phyloP scores from a whole-genome alignment of 2,329 filamentous ascomycete genomes.

The Conoideocrella luteorostrata region DNA sequence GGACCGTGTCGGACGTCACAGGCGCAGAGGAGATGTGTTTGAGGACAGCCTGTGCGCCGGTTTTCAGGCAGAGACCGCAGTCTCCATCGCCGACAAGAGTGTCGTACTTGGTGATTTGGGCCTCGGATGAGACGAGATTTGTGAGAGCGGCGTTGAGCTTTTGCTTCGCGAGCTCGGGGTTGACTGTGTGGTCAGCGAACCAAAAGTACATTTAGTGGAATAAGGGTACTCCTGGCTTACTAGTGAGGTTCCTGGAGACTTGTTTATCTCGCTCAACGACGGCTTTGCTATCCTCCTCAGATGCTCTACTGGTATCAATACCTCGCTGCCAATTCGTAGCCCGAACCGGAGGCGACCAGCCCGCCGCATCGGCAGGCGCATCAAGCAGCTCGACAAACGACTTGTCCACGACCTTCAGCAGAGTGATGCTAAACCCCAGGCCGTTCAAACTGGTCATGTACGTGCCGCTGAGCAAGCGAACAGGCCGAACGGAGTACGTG shows the following conservation, averaged over 20 bases:
- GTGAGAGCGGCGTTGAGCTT: conserved; percentile 18
- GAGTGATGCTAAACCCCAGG: conserved; percentile 62
- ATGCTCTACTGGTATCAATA: conserved; percentile 10
- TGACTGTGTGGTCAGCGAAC: conserved; percentile 6
- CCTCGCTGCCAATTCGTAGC: conserved; percentile 10
- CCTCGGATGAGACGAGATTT: conserved; percentile 14
- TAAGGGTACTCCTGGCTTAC: conserved; percentile 3
- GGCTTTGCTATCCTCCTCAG: conserved; percentile 1
- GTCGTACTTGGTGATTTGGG: conserved; percentile 19
- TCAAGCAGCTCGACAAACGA: conserved; percentile 62
- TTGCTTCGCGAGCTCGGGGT: conserved; percentile 3
- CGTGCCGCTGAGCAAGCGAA: conserved; percentile 29
- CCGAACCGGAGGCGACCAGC: conserved; percentile 43
- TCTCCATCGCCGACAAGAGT: conserved; percentile 23
- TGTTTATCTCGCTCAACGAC: background rate
- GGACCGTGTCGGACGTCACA: background rate
- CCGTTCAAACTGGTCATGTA: conserved; percentile 70
- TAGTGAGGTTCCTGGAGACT: conserved; percentile 10
- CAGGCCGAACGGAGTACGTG: conserved; percentile 40
- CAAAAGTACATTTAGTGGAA: background rate
- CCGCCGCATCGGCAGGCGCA: conserved; percentile 58
- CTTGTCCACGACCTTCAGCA: conserved; percentile 28
- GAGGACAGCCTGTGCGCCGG: conserved; percentile 42
- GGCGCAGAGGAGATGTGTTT: background rate
- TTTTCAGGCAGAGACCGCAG: conserved; percentile 11